phyloP scores from a whole-genome alignment of 345 rosid species.

The Pugionium cornutum region DNA sequence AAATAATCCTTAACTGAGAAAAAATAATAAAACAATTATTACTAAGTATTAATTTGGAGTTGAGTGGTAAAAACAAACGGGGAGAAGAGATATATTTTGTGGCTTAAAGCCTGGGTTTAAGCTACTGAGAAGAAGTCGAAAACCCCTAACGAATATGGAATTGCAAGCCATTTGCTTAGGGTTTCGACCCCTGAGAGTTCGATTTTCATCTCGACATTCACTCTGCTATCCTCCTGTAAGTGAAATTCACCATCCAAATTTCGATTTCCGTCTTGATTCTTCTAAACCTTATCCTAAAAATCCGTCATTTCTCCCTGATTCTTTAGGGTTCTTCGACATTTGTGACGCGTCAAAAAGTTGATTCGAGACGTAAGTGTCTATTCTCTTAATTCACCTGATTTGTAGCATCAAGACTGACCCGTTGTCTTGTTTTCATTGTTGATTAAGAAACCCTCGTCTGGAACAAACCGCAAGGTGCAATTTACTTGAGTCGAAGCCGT shows the following conservation, averaged over 20 bases:
- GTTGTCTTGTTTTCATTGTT: constrained; percentile 3
- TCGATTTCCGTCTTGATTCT: not conserved
- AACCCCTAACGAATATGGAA: constrained; percentile 42
- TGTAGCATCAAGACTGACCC: constrained; percentile 1
- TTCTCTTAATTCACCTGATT: not conserved
- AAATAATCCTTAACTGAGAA: too few species aligned
- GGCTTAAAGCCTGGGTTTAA: constrained; percentile 25
- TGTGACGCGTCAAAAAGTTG: constrained; percentile 24
- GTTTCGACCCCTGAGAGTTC: constrained; percentile 42
- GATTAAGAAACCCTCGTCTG: constrained; percentile 37
- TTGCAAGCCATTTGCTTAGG: constrained; percentile 55
- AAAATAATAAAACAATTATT: too few species aligned
- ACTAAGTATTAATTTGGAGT: not conserved
- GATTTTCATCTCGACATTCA: constrained; percentile 26
- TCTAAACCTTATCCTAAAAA: constrained; percentile 29
- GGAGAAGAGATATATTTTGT: not conserved
- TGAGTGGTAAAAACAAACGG: not conserved
- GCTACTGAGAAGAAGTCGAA: constrained; percentile 31
- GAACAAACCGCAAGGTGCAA: constrained; percentile 19
- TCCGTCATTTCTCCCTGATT: constrained; percentile 20
- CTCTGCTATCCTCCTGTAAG: constrained; percentile 44
- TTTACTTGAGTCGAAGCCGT: constrained; percentile 36
- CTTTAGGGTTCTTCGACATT: constrained; percentile 43
- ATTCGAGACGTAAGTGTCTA: constrained; percentile 40
- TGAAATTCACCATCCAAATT: not conserved